Base-by-base conservation (phyloP, 1,139 yeast genomes). In the Candida labiduridarum region DNA sequence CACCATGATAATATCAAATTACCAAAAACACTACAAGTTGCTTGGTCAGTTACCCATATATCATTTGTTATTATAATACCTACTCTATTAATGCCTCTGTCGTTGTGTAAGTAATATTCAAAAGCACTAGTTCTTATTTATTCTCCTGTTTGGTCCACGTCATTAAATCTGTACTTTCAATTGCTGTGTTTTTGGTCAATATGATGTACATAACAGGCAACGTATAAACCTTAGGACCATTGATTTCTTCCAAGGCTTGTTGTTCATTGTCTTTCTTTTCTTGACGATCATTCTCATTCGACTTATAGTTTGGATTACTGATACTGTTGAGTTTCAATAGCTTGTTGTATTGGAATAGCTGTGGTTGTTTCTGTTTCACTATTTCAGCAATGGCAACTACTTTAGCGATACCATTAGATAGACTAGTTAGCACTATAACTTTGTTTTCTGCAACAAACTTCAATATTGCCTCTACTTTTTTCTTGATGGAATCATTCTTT, bases 401-500 rank as follows among this genome's bases (percentile, higher is more conserved):
- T 51, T 69, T 69, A n/a, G 63, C 55, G 4, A 68, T 59, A 1
- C 62, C 58, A 11, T 50, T 56, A 1, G 71, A 57, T 27, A 52
- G 57, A 38, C 62, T 58, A 1, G 55, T 53, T 22, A 68, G 35
- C 25, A 67, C 33, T 10, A 60, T 51, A 1, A 52, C 41, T 22
- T 50, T 49, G 5, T 51, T 48, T 11, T 51, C 39, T 4, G 46
- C 42, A 2, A 62, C 42, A 14, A 27, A 44, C 10, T 49, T 48
- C 36, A 55, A 45, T 4, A 65, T 56, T 40, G 58, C 61, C 5
- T 54, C 57, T 1, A 66, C 60, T 42, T 57, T 54, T 10, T 52
- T 48, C 45, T 65, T 61, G 48, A 67, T 68, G 9, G 64, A 56
- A 47, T 68, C 72, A 51, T 67, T 66, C 51, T 65, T 66, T 43